Base-by-base conservation (phyloP, 2,329 filamentous ascomycete genomes). In the Epichloe glyceriae region DNA sequence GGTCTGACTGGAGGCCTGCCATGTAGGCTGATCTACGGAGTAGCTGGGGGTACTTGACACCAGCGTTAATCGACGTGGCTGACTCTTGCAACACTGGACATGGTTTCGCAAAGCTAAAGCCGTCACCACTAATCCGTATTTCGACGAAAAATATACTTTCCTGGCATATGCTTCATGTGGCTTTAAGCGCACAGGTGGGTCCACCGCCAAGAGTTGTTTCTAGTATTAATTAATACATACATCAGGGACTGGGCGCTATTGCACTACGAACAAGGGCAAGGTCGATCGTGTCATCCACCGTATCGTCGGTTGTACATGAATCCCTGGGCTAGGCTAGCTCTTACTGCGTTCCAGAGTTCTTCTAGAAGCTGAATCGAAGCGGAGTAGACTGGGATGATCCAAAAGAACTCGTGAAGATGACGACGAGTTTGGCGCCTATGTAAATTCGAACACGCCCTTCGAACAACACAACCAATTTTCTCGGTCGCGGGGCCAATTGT, bases 361-460 rank as follows among this genome's bases (percentile, higher is more conserved):
- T 48, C 46, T 35, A 40, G 46, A 48, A 48, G 46, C 38, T n/a
- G 38, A 38, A 35, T 42, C 38, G 38, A 48, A 48, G 46, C 37
- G 37, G 17, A 33, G 38, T 38, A 30, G 38, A n/a, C 39, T 41
- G 7, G n/a, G 39, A 38, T 14, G 5, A 38, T n/a, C 35, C 5
- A 38, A n/a, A 30, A 30, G 41, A 30, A 33, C 41, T 30, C 26
- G 11, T 30, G 22, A 6, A 22, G 20, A 30, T 14, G 10, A 4
- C 12, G 40, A 8, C 5, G 40, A 8, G 12, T 41, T 19, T 41
- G 39, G 39, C 17, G 12, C 10, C 17, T 19, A 12, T 30, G 5
- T 10, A 20, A 19, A 6, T 19, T 12, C 17, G 38, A 17, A 10
- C 15, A n/a, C n/a, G n/a, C n/a, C n/a, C n/a, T n/a, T n/a, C n/a